Conservation (phyloP, 805 yeast species). For the Candida andamanensis region DNA sequence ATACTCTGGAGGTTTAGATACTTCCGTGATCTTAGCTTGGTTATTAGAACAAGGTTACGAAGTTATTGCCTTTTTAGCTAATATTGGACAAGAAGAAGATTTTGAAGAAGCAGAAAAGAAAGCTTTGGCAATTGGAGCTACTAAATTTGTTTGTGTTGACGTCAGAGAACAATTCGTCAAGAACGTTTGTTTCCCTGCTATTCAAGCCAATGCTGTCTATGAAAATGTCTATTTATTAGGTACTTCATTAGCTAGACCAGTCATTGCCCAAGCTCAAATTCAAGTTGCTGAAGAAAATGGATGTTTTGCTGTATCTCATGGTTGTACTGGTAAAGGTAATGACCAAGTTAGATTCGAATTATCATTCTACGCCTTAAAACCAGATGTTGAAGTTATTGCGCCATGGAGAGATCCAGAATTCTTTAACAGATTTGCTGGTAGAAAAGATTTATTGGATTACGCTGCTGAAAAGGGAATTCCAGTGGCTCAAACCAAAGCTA, state of each 20-base stretch:
- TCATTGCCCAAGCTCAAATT: constrained; percentile 97
- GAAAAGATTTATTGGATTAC: constrained; percentile 91
- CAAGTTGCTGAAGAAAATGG: constrained; percentile 95
- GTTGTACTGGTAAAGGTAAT: constrained; percentile 99
- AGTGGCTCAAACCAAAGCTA: constrained; percentile 95
- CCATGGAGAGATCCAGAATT: constrained; percentile 99
- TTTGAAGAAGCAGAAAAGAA: constrained; percentile 95
- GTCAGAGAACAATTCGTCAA: constrained; percentile 96
- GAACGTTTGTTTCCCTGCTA: constrained; percentile 91
- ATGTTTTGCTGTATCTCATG: constrained; percentile 97
- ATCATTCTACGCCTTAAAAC: constrained; percentile 95
- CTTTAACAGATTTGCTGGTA: constrained; percentile 94
- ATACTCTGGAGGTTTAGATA: constrained; percentile 98
- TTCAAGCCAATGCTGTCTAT: constrained; percentile 95
- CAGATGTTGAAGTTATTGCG: constrained; percentile 93
- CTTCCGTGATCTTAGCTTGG: constrained; percentile 98
- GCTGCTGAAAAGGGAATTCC: constrained; percentile 90
- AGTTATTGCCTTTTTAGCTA: constrained; percentile 96
- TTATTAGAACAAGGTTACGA: constrained; percentile 96
- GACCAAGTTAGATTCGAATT: constrained; percentile 98
- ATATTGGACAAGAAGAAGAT: constrained; percentile 99
- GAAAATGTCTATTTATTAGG: constrained; percentile 96
- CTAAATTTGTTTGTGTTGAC: constrained; percentile 90
- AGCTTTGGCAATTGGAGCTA: constrained; percentile 95
- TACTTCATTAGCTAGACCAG: constrained; percentile 98